Evolutionary conservation across 257 asterid species (phyloP).

Genomic region (Thymus mandschuricus): DNA sequence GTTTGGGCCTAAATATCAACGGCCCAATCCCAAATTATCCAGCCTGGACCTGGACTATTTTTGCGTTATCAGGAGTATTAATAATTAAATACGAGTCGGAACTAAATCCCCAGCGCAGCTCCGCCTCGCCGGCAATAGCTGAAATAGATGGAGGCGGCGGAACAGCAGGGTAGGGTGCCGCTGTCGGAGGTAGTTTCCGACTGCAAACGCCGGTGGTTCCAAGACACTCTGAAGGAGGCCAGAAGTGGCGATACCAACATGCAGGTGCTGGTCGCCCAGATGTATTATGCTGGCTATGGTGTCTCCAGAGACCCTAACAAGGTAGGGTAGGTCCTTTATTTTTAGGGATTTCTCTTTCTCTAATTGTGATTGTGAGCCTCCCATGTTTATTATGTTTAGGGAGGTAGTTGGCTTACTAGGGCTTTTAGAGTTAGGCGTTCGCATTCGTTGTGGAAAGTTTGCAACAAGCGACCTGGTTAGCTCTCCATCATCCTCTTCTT

Average conservation of each 20-base stretch:
- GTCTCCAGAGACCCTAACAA: slow-evolving; percentile 55
- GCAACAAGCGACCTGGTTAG: slow-evolving; percentile 82
- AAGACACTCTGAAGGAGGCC: slow-evolving; percentile 78
- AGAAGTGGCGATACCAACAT: slow-evolving; percentile 68
- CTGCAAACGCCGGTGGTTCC: slow-evolving; percentile 71
- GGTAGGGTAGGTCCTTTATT: slow-evolving; percentile 34
- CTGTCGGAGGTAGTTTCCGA: slow-evolving; percentile 72
- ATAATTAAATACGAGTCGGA: too few relatives aligned
- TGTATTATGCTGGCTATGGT: slow-evolving; percentile 73
- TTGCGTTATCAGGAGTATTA: too few relatives aligned
- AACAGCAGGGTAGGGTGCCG: slow-evolving; percentile 34
- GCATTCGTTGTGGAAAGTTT: slow-evolving; percentile 71
- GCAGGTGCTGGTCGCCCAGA: slow-evolving; percentile 82
- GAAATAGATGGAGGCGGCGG: slow-evolving; percentile 34
- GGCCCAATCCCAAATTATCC: too few relatives aligned
- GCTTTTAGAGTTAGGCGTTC: slow-evolving; percentile 75
- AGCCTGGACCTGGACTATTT: too few relatives aligned
- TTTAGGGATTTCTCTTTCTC: slow-evolving; percentile 20
- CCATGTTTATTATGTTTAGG: slow-evolving; percentile 40
- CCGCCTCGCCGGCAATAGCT: too few relatives aligned
- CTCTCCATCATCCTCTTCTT: neutral
- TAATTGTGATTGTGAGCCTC: slow-evolving; percentile 8
- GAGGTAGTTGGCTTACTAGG: slow-evolving; percentile 60
- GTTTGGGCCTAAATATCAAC: too few relatives aligned
- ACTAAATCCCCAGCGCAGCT: too few relatives aligned